A percentile compares a stretch with the other conserved stretches of the same genome.
Evolutionary conservation across 2,329 filamentous ascomycete genomes (phyloP).

Genomic region (Penicillium sclerotigenum): DNA sequence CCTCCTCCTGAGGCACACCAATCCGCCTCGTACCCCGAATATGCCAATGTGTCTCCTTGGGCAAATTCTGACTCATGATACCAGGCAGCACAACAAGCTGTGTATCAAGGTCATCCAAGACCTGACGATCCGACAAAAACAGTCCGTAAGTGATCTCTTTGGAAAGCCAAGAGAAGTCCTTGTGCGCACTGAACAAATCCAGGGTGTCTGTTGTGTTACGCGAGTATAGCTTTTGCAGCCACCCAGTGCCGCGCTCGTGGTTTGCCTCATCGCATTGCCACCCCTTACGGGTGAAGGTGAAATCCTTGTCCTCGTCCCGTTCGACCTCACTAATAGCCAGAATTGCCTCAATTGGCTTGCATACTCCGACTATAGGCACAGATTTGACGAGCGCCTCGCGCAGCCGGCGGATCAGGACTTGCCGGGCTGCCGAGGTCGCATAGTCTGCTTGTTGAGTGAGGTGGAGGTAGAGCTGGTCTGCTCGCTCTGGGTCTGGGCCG

Average conservation of each 20-base stretch:
- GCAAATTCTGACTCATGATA: conserved; percentile 47
- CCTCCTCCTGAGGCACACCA: conserved; percentile 40
- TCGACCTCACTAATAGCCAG: conserved; percentile 55
- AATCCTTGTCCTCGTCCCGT: conserved; percentile 57
- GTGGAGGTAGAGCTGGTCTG: conserved; percentile 55
- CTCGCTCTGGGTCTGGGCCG: conserved; percentile 52
- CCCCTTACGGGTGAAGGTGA: conserved; percentile 51
- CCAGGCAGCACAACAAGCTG: conserved; percentile 44
- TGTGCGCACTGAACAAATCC: conserved; percentile 32
- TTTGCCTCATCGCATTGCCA: conserved; percentile 60
- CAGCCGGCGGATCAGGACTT: conserved; percentile 37
- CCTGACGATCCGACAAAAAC: conserved; percentile 46
- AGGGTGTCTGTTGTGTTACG: conserved; percentile 43
- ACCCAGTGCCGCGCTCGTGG: conserved; percentile 51
- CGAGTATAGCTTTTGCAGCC: conserved; percentile 57
- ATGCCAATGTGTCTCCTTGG: conserved; percentile 46
- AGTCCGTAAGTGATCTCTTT: conserved; percentile 67
- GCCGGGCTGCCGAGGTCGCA: conserved; percentile 28
- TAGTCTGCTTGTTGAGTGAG: conserved; percentile 52
- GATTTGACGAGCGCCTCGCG: conserved; percentile 60
- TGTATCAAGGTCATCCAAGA: conserved; percentile 44
- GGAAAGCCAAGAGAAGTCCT: conserved; percentile 67
- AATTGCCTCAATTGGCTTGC: conserved; percentile 61
- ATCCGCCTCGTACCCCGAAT: conserved; percentile 44
- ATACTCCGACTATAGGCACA: conserved; percentile 59